phyloP scores from a whole-genome alignment of 768 basidiomycete genomes.

The Boletus insuetus region DNA sequence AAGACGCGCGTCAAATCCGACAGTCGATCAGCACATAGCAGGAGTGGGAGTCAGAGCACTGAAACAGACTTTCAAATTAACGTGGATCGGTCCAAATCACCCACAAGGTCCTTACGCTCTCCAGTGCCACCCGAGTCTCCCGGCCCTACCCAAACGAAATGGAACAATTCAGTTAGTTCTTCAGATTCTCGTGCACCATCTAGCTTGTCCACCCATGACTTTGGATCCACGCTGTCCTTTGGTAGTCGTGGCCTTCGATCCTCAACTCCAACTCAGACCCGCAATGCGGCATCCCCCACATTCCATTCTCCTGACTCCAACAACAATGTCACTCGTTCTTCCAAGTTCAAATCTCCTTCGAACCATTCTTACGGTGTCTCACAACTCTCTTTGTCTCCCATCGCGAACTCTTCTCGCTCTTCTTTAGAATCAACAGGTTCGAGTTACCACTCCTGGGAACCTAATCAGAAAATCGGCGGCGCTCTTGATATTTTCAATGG shows the following conservation, averaged over 20 bases:
- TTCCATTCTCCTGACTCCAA: conserved; percentile 35
- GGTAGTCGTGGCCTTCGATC: conserved; percentile 49
- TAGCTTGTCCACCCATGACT: conserved; percentile 47
- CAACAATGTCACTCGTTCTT: conserved; percentile 47
- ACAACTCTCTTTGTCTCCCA: conserved; percentile 65
- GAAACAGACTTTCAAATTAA: conserved; percentile 26
- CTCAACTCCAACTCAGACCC: conserved; percentile 66
- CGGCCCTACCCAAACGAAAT: conserved; percentile 37
- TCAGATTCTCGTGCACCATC: conserved; percentile 43
- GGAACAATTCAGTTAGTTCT: conserved; percentile 32
- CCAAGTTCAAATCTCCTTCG: conserved; percentile 45
- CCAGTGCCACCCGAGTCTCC: conserved; percentile 63
- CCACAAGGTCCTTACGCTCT: conserved; percentile 50
- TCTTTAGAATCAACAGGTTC: conserved; percentile 80
- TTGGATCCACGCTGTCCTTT: conserved; percentile 44
- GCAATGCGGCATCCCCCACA: conserved; percentile 49
- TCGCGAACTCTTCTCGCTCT: conserved; percentile 73
- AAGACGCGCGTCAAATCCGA: conserved; percentile 30
- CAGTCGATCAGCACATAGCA: conserved; percentile 41
- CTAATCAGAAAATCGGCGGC: conserved; percentile 51
- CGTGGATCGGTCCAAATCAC: conserved; percentile 40
- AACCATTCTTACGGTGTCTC: conserved; percentile 52
- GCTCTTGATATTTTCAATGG: conserved; percentile 54
- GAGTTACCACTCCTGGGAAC: conserved; percentile 83
- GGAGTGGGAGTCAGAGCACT: conserved; percentile 59